Evolutionary conservation across 2,329 filamentous ascomycete genomes (phyloP).

Genomic region (Ceratocystis albifundus): DNA sequence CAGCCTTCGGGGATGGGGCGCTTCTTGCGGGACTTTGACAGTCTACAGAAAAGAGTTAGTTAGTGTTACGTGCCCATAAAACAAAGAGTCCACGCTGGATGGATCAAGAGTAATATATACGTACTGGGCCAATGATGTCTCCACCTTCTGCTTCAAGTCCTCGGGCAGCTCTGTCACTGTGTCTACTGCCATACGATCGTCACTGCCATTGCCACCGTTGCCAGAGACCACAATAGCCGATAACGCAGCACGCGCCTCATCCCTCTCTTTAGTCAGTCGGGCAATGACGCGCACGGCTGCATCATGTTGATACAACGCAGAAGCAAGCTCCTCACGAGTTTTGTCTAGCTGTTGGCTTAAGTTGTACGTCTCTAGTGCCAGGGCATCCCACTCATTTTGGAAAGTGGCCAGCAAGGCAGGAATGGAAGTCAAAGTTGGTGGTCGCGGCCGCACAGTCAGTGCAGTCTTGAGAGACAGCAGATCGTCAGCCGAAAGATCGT

Average conservation of each 20-base stretch:
- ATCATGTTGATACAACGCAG: constrained; percentile 91
- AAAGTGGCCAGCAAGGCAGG: constrained; percentile 87
- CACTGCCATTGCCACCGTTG: constrained; percentile 36
- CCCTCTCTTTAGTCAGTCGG: constrained; percentile 75
- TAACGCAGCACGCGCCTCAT: constrained; percentile 81
- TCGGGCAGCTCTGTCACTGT: constrained; percentile 59
- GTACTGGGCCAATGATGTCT: constrained; percentile 69
- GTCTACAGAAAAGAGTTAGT: constrained; percentile 36
- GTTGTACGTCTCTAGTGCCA: constrained; percentile 84
- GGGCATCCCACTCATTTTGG: constrained; percentile 95
- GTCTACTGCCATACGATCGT: constrained; percentile 90
- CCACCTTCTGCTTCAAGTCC: constrained; percentile 58
- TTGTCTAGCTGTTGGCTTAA: constrained; percentile 80
- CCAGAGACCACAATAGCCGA: constrained; percentile 68
- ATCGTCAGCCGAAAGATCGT: constrained; percentile 72
- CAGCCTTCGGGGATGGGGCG: constrained; percentile 74
- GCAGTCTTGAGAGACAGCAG: constrained; percentile 77
- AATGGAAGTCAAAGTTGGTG: constrained; percentile 89
- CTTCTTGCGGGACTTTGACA: constrained; percentile 83
- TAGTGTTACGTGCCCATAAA: not conserved
- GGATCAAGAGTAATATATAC: constrained; percentile 29
- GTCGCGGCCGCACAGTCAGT: constrained; percentile 74
- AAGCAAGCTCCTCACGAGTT: constrained; percentile 85
- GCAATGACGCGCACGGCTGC: constrained; percentile 93
- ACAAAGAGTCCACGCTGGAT: no score